Conservation (phyloP, 164 flowering plant species). For the Piper betle region DNA sequence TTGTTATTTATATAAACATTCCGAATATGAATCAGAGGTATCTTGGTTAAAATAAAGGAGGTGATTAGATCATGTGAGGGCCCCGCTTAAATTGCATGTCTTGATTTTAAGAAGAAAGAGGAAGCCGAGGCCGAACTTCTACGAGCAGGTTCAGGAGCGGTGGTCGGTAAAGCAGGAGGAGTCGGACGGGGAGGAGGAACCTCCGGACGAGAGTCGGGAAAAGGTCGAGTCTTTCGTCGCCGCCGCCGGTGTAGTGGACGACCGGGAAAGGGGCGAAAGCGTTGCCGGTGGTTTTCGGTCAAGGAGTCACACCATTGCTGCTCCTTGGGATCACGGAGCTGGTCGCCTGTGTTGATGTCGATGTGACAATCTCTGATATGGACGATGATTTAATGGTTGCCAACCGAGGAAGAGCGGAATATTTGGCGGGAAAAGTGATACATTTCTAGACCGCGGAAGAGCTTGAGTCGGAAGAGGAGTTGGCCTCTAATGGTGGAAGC, state of each 20-base stretch:
- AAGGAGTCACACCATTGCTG: conserved; percentile 13
- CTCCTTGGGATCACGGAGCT: conserved; percentile 52
- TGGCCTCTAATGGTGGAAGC: background rate
- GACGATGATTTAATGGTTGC: background rate
- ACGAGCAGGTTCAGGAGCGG: conserved; percentile 43
- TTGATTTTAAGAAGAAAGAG: too few relatives aligned
- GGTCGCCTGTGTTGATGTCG: conserved; percentile 13
- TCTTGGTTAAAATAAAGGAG: too few relatives aligned
- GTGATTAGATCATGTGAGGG: too few relatives aligned
- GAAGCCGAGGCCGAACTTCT: conserved; percentile 70
- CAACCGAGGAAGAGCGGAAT: background rate
- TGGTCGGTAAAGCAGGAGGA: conserved; percentile 79
- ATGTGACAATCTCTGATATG: background rate
- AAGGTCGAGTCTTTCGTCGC: background rate
- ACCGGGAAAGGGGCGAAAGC: background rate
- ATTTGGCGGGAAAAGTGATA: conserved; percentile 1
- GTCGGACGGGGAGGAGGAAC: conserved; percentile 8
- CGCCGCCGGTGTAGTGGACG: conserved; percentile 3
- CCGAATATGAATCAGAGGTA: too few relatives aligned
- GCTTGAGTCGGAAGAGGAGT: conserved; percentile 6
- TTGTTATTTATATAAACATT: too few relatives aligned
- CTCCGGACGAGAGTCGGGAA: conserved; percentile 3
- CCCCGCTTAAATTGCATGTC: too few relatives aligned
- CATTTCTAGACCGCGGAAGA: conserved; percentile 2
- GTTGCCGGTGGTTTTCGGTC: conserved; percentile 11